These are phyloP conservation scores for Penicillium goetzii DNA, from an alignment of 495 filamentous ascomycete genomes.

Conservation along the genomic window DNA sequence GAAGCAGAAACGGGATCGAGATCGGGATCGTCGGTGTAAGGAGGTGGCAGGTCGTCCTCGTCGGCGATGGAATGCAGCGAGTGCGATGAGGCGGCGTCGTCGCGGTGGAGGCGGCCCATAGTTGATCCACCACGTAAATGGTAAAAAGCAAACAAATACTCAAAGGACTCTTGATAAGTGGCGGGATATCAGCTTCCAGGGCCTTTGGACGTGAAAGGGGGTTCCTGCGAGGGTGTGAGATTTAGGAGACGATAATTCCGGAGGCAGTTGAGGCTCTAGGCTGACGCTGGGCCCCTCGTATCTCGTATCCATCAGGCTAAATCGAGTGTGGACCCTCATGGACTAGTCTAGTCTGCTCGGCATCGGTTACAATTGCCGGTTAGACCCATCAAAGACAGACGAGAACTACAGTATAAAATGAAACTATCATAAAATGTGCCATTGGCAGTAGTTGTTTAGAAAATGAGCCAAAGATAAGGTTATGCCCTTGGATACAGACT, in stretches of 20 bases:
- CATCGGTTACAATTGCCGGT: not conserved
- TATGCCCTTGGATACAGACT: too few species aligned
- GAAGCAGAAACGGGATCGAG: slow-evolving; percentile 10
- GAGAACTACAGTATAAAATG: not conserved
- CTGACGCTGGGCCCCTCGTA: not conserved
- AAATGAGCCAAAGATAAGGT: too few species aligned
- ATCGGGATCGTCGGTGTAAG: slow-evolving; percentile 31
- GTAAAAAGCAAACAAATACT: slow-evolving; percentile 9
- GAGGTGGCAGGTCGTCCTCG: slow-evolving; percentile 28
- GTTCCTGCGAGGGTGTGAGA: not conserved
- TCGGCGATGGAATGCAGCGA: slow-evolving; percentile 32
- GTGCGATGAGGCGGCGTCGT: slow-evolving; percentile 25
- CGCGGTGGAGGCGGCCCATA: slow-evolving; percentile 27
- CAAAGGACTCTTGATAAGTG: not conserved
- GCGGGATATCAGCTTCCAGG: not conserved
- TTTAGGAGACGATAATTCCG: not conserved
- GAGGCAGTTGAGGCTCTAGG: not conserved
- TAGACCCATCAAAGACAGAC: not conserved
- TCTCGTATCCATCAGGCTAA: slow-evolving; percentile 1
- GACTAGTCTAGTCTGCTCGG: not conserved
- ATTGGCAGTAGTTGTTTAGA: not conserved
- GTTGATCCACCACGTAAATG: slow-evolving; percentile 5
- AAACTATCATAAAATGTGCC: not conserved
- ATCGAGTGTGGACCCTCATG: not conserved
- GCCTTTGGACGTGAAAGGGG: not conserved